Percentiles rank a stretch among this genome's conserved stretches.
phyloP scores from a whole-genome alignment of 768 basidiomycete genomes.

The Terana coerulea region DNA sequence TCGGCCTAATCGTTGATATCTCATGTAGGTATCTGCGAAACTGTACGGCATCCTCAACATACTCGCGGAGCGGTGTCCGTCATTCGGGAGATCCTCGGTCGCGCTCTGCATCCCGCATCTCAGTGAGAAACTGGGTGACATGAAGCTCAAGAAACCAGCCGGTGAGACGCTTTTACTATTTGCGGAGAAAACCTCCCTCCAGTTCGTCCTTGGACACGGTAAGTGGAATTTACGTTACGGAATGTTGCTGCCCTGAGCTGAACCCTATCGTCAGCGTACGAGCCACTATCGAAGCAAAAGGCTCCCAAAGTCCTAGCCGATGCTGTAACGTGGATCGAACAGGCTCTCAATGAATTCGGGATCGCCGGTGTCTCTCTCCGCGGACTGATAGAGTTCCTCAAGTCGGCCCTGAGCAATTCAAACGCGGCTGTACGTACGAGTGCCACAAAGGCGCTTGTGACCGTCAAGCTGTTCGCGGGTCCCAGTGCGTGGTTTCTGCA shows the following conservation, averaged over 20 bases:
- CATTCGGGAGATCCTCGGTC: constrained; percentile 81
- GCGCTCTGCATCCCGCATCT: constrained; percentile 81
- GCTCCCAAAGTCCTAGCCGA: constrained; percentile 97
- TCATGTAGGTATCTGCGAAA: constrained; percentile 78
- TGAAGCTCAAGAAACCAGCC: constrained; percentile 95
- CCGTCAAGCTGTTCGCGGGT: constrained; percentile 89
- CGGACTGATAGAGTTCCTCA: constrained; percentile 86
- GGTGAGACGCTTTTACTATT: constrained; percentile 81
- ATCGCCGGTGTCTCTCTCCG: constrained; percentile 82
- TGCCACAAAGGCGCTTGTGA: constrained; percentile 90
- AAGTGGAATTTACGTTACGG: constrained; percentile 17
- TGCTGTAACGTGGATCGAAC: constrained; percentile 83
- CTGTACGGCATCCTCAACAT: constrained; percentile 72
- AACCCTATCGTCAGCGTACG: constrained; percentile 63
- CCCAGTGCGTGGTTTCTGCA: constrained; percentile 48
- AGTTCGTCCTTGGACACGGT: constrained; percentile 94
- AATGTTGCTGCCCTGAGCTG: constrained; percentile 8
- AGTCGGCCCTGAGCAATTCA: constrained; percentile 82
- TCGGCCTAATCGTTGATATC: constrained; percentile 2
- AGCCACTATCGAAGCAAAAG: constrained; percentile 91
- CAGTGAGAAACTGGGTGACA: constrained; percentile 91
- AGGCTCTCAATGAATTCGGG: constrained; percentile 86
- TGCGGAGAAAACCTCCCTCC: constrained; percentile 89
- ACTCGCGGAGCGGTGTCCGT: constrained; percentile 75
- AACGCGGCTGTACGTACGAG: constrained; percentile 92